These are phyloP conservation scores for Leccinum arenicola DNA, from an alignment of 768 basidiomycete species.

Conservation along the genomic window DNA sequence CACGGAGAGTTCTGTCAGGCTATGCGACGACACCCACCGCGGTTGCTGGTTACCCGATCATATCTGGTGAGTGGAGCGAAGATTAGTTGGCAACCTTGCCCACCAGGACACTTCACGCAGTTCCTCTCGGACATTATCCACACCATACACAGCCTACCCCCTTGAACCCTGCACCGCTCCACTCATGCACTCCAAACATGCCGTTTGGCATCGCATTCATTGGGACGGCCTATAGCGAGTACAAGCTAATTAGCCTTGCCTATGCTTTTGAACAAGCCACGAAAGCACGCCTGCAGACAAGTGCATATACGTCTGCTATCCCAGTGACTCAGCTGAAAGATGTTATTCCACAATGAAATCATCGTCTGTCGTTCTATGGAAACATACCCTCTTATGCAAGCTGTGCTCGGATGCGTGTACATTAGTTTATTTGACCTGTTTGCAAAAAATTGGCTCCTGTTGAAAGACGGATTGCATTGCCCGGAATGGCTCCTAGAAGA, in stretches of 20 bases:
- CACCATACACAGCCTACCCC: slow-evolving; percentile 40
- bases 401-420: slow-evolving; percentile 2
- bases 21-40: slow-evolving; percentile 38
- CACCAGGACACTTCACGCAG: slow-evolving; percentile 22
- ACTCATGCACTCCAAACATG: slow-evolving; percentile 39
- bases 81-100: not conserved
- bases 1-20: slow-evolving; percentile 9
- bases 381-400: slow-evolving; percentile 2
- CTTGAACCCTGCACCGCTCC: slow-evolving; percentile 41
- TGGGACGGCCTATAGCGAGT: slow-evolving; percentile 61
- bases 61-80: slow-evolving; percentile 47
- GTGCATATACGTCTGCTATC: slow-evolving; percentile 50
- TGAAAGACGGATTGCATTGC: slow-evolving; percentile 8
- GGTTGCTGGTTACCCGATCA: slow-evolving; percentile 63
- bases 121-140: slow-evolving; percentile 61
- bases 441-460: not conserved
- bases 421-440: not conserved
- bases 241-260: slow-evolving; percentile 52
- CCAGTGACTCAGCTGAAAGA: slow-evolving; percentile 51
- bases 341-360: slow-evolving; percentile 22
- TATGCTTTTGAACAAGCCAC: slow-evolving; percentile 70
- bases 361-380: not conserved
- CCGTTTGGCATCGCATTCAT: slow-evolving; percentile 64
- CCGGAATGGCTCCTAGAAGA: slow-evolving; percentile 10
- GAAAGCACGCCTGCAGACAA: slow-evolving; percentile 44